A percentile compares a stretch with the other conserved stretches of the same genome.
These are phyloP conservation scores for Mortierella sp. DNA, from an alignment of 371 early-diverging fungal genomes.

Conservation along the genomic window DNA sequence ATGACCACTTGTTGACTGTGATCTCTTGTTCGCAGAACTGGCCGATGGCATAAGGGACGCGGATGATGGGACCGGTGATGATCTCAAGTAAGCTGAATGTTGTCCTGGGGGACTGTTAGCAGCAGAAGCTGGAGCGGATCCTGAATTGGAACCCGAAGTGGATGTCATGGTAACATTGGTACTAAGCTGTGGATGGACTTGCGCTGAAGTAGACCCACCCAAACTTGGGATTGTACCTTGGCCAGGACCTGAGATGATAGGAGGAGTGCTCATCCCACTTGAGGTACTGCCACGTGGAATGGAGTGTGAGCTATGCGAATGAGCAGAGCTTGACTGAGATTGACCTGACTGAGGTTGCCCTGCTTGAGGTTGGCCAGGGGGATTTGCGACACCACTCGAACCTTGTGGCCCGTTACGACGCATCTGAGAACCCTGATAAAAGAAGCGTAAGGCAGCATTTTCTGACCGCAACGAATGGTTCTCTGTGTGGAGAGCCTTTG, in stretches of 20 bases:
- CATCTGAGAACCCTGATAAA: constrained; percentile 51
- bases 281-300: constrained; percentile 5
- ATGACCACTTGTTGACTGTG: constrained; percentile 34
- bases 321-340: not conserved
- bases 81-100: constrained; percentile 3
- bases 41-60: not conserved
- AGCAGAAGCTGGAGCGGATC: constrained; percentile 29
- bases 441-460: constrained; percentile 56
- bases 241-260: constrained; percentile 53
- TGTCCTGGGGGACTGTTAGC: constrained; percentile 50
- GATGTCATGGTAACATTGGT: constrained; percentile 4
- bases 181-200: not conserved
- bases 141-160: constrained; percentile 10
- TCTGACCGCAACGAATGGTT: constrained; percentile 50
- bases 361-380: constrained; percentile 8
- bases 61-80: constrained; percentile 11
- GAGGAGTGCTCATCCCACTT: constrained; percentile 32
- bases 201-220: not conserved
- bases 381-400: not conserved
- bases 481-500: constrained; percentile 44
- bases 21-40: constrained; percentile 16
- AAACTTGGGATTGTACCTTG: constrained; percentile 46
- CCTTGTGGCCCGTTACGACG: constrained; percentile 40
- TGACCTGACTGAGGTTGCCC: constrained; percentile 9
- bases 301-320: not conserved